Conservation (phyloP, 257 asterid genomes). For the Solanum peruvianum region DNA sequence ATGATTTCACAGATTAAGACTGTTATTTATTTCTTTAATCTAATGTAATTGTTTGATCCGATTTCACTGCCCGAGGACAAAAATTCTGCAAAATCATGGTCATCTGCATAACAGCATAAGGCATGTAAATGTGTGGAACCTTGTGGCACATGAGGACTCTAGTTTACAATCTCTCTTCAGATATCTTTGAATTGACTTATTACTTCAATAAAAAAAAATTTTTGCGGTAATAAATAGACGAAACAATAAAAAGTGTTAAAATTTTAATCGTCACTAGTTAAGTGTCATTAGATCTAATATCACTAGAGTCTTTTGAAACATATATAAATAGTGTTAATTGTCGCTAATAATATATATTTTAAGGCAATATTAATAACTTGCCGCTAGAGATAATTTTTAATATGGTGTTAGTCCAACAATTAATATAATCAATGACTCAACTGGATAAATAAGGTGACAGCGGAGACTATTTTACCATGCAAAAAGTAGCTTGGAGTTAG, state of each 20-base stretch:
- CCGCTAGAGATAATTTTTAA: no score
- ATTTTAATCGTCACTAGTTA: fast-evolving
- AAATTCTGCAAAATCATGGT: background rate
- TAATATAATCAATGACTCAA: no score
- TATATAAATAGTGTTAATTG: no score
- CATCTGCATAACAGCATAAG: background rate
- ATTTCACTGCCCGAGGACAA: background rate
- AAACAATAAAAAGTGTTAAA: no score
- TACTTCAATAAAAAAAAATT: fast-evolving
- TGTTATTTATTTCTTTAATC: background rate
- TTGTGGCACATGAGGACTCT: background rate
- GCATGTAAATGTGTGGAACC: background rate
- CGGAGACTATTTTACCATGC: background rate
- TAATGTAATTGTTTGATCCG: background rate
- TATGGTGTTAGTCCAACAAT: background rate
- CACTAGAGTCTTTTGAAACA: fast-evolving
- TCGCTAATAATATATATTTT: no score
- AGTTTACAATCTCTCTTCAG: no score
- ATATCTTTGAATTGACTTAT: background rate
- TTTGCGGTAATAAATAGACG: no score
- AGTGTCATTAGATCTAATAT: no score
- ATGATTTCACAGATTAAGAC: background rate
- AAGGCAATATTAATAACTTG: no score
- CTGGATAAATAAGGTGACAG: no score
- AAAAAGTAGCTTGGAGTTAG: background rate